Conservation (phyloP, 78 protist genomes). For the Dictyostelium intermedium region DNA sequence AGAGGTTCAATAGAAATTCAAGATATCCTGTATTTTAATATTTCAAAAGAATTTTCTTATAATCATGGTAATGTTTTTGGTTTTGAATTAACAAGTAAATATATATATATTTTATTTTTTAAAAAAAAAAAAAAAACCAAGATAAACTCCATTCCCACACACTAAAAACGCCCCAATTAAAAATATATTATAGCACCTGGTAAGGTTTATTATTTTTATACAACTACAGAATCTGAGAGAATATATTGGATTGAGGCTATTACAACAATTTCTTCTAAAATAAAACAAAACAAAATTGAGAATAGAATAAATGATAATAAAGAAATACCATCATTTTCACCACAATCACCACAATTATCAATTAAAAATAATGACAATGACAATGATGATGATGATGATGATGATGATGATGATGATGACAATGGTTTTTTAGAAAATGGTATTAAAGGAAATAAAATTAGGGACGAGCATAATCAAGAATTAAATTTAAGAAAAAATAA, state of each 20-base stretch:
- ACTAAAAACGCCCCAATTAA: too few species aligned
- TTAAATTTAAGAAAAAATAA: too few species aligned
- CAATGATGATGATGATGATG: background rate
- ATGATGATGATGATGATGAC: too few species aligned
- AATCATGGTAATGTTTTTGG: background rate
- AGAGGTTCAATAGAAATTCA: conserved; percentile 23
- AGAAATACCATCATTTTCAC: background rate
- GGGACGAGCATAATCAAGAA: background rate
- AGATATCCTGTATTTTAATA: conserved; percentile 26
- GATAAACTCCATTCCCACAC: background rate
- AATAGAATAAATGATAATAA: background rate
- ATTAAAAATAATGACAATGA: background rate
- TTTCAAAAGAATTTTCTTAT: background rate
- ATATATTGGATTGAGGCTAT: conserved; percentile 58
- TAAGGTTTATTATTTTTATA: conserved; percentile 11
- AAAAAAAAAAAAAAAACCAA: too few species aligned
- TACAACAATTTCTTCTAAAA: background rate
- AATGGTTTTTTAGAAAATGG: too few species aligned
- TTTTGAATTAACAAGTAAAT: conserved; percentile 34
- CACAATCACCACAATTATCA: background rate
- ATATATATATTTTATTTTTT: background rate
- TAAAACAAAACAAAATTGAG: background rate
- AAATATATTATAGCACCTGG: background rate
- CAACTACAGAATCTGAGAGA: conserved; percentile 24
- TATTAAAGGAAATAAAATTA: background rate